Percentiles rank a stretch among this genome's conserved stretches.
Conservation (phyloP, 2,329 filamentous ascomycete genomes). For the Nothopassalora personata region DNA sequence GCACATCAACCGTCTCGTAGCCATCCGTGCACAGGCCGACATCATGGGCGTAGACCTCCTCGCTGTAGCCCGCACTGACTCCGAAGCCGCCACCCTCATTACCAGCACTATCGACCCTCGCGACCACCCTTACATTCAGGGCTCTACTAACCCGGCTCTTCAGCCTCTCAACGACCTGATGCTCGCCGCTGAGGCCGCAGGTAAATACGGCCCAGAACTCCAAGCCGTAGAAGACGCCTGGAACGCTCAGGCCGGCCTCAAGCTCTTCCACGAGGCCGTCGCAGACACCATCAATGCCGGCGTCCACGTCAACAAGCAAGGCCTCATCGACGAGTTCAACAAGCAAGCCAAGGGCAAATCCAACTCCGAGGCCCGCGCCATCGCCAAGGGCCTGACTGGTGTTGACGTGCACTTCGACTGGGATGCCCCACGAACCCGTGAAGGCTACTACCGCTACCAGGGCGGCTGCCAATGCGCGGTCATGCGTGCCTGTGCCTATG, state of each 20-base stretch:
- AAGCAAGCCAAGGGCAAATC: slow-evolving; percentile 71
- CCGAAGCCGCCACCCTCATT: slow-evolving; percentile 95
- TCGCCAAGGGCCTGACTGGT: slow-evolving; percentile 72
- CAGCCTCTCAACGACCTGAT: slow-evolving; percentile 87
- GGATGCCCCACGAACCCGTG: slow-evolving; percentile 86
- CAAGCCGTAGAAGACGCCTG: slow-evolving; percentile 91
- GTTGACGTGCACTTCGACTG: slow-evolving; percentile 87
- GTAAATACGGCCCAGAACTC: slow-evolving; percentile 73
- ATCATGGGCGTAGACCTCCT: slow-evolving; percentile 94
- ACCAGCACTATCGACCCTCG: slow-evolving; percentile 92
- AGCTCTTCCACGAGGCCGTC: slow-evolving; percentile 88
- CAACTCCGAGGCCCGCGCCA: slow-evolving; percentile 72
- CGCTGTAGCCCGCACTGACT: slow-evolving; percentile 89
- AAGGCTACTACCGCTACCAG: slow-evolving; percentile 90
- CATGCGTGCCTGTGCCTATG: slow-evolving; percentile 87
- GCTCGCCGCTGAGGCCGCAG: slow-evolving; percentile 73
- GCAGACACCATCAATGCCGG: slow-evolving; percentile 70
- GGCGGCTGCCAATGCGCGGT: slow-evolving; percentile 88
- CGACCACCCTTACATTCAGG: slow-evolving; percentile 90
- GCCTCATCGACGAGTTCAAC: slow-evolving; percentile 62
- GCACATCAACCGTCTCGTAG: slow-evolving; percentile 95
- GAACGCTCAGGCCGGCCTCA: slow-evolving; percentile 70
- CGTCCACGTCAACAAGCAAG: slow-evolving; percentile 62
- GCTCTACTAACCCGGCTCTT: slow-evolving; percentile 77
- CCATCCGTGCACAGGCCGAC: slow-evolving; percentile 94